Evolutionary conservation across 2,329 filamentous ascomycete species (phyloP), one percentile per base, ranked within the genome.

Genomic region (Stenocarpella maydis): DNA sequence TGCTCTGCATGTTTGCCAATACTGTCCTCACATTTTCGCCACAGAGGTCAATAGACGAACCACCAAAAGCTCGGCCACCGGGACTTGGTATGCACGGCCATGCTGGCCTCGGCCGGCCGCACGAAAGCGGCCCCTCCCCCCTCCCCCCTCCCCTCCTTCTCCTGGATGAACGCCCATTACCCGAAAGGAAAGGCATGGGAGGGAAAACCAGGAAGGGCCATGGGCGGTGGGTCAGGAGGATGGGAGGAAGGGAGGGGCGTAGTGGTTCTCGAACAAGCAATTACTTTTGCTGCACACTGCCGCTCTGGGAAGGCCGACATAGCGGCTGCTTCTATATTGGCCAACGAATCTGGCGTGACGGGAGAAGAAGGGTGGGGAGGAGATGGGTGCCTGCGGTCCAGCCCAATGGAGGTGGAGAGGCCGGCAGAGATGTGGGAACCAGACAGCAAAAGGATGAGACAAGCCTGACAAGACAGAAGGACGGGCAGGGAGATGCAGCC

Each of bases 261-360:
- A 39, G 34, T 39, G 24, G 21, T 58, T 58, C 65, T 67, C 43
- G 41, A 67, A 50, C 52, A 58, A 58, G 65, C 65, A 58, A 65
- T 28, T 58, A 43, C 17, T 45, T 49, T 5, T 67, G 65, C 69
- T 70, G 69, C 69, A 70, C 47, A 67, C 19, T 55, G 50, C 69
- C 65, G 31, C n/a, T 64, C 68, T 64, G 58, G 65, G 69, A 68
- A 64, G 50, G 31, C 49, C 58, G 41, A 31, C 39, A 34, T 26
- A 12, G 39, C 34, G 43, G 9, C 34, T 7, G 12, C 34, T n/a
- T 37, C 24, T 54, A 65, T 31, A 39, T 37, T 67, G 52, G 52
- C 34, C 34, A 37, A 53, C 47, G 28, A 41, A 61, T 61, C 14
- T 12, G 41, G 41, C 31, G 64, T 15, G n/a, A 8, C 24, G 53